These are phyloP conservation scores for Nemania sp. DNA, from an alignment of 2,329 filamentous ascomycete genomes.

Conservation along the genomic window DNA sequence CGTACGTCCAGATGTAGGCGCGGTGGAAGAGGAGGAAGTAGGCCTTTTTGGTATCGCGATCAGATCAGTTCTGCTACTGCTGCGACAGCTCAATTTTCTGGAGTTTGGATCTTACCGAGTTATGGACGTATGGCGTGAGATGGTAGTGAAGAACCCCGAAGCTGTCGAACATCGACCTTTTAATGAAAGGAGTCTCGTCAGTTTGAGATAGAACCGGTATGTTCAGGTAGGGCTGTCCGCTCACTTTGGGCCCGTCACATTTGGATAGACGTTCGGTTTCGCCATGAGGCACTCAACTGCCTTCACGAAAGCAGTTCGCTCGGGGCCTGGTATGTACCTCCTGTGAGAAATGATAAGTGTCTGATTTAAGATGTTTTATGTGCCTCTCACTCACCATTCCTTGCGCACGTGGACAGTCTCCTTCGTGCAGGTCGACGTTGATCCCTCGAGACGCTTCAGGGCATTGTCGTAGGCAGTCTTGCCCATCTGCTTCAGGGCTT, in stretches of 20 bases:
- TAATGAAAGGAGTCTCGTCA: neutral
- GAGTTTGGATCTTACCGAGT: conserved; percentile 33
- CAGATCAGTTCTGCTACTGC: neutral
- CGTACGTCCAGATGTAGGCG: conserved; percentile 43
- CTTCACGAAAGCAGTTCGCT: conserved; percentile 35
- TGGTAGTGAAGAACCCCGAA: conserved; percentile 39
- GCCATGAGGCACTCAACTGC: conserved; percentile 40
- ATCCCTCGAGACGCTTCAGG: conserved; percentile 31
- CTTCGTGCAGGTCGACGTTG: conserved; percentile 32
- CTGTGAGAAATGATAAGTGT: conserved; percentile 21
- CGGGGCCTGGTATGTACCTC: conserved; percentile 35
- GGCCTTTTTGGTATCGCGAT: conserved; percentile 35
- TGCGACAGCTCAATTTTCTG: neutral
- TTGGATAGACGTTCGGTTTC: conserved; percentile 33
- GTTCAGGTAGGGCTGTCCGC: neutral
- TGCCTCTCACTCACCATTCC: conserved; percentile 35
- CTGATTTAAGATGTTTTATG: neutral
- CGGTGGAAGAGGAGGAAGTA: conserved; percentile 47
- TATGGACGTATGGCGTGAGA: conserved; percentile 39
- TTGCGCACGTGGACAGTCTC: conserved; percentile 39
- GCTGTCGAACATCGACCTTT: conserved; percentile 39
- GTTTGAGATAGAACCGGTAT: neutral
- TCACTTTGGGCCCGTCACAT: conserved; percentile 38
- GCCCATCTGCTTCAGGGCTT: conserved; percentile 34
- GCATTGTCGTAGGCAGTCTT: conserved; percentile 35